Base-by-base conservation (phyloP, 208 protist genomes). In the Herpetomonas samuelpessoai region DNA sequence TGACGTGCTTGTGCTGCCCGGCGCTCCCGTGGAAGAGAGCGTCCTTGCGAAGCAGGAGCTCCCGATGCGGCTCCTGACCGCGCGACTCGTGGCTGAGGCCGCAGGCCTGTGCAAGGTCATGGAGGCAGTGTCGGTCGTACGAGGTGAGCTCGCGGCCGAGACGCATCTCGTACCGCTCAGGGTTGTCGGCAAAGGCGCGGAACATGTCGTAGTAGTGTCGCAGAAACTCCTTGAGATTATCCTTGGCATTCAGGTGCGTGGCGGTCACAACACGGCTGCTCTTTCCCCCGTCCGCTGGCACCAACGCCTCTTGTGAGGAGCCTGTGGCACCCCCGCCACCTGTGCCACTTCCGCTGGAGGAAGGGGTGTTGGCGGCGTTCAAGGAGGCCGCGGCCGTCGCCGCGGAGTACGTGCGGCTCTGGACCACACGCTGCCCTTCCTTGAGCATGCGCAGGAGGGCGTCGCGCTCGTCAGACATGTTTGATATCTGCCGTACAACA, bases 31-130 rank as follows among this genome's bases (percentile, higher is more conserved):
- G 93, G 65, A 94, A 93, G 41, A 97, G 71, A 2, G 77, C 74
- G 51, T 95, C 91, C 59, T 95, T 95, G 48, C 80, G 83, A 12
- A 97, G 73, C 53, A 82, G 63, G 45, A 97, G 74, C 30, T 73
- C 71, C 24, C 91, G 80, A 28, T 75, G 44, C 2, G 65, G 52
- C 22, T 76, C 74, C 1, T 49, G 30, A 12, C 86, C 87, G 27
- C 50, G 62, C 10, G 82, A 92, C 27, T 86, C 67, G 65, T 97
- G 91, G 1, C 76, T 79, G 12, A 97, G 68, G 48, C 95, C 95
- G 76, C 88, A 95, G 55, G 75, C 71, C 72, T 95, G 80, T 2
- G 88, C 91, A 16, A 97, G 57, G 7, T 41, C 61, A 65, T 97
- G 91, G 24, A 97, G 71, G 31, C 87, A 83, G 12, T 79, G 55